These are phyloP conservation scores for Metarhizium rileyi DNA, from an alignment of 2,329 filamentous ascomycete species.

Conservation along the genomic window DNA sequence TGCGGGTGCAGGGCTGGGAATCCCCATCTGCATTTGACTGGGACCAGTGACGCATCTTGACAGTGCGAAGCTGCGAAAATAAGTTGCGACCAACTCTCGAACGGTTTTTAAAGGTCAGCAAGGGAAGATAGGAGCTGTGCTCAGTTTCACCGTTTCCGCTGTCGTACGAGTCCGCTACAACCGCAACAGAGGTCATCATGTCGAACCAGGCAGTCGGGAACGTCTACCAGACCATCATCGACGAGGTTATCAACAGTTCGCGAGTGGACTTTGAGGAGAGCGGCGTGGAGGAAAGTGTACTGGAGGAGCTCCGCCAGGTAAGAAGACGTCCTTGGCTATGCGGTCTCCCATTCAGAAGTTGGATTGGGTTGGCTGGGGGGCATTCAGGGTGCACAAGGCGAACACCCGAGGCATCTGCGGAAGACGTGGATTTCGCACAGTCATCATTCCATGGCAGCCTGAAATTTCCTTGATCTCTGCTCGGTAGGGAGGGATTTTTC, in stretches of 20 bases:
- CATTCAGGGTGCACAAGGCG: background rate
- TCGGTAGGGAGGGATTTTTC: background rate
- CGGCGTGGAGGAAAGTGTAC: constrained; percentile 76
- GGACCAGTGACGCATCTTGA: background rate
- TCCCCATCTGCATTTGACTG: background rate
- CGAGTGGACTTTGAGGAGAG: constrained; percentile 95
- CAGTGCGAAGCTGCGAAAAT: background rate
- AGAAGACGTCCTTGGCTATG: constrained; percentile 24
- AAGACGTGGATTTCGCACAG: background rate
- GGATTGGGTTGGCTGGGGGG: background rate
- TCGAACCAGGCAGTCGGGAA: constrained; percentile 55
- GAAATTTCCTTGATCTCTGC: background rate
- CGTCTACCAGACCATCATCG: constrained; percentile 70
- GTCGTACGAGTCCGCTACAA: constrained; percentile 5
- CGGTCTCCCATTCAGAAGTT: background rate
- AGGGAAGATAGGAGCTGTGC: background rate
- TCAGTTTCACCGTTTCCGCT: constrained; percentile 4
- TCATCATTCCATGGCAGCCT: background rate
- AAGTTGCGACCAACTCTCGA: background rate
- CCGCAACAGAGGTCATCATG: constrained; percentile 30
- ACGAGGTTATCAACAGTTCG: constrained; percentile 85
- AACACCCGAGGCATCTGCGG: background rate
- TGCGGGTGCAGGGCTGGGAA: background rate
- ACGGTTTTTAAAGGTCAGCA: background rate
- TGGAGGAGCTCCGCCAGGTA: constrained; percentile 84